phyloP scores from a whole-genome alignment of 305 asterid species.

The Fraxinus platypoda region DNA sequence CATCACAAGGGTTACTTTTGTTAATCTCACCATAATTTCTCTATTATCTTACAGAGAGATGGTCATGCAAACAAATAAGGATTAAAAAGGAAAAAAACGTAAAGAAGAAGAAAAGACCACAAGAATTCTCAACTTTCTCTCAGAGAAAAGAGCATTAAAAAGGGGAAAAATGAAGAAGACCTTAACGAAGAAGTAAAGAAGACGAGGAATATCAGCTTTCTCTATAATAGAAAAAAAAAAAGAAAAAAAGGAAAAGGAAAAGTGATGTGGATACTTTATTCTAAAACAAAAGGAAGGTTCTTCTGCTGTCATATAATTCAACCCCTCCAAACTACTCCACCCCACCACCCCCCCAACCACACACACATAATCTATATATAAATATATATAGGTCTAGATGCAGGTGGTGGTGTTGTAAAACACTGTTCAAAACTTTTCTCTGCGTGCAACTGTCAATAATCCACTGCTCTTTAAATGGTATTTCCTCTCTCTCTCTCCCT shows the following conservation, averaged over 20 bases:
- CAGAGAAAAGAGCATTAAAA: neutral
- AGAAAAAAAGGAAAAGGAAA: too few relatives aligned
- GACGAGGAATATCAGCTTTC: neutral
- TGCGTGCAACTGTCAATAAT: neutral
- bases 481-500: too few relatives aligned
- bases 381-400: neutral
- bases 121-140: too few relatives aligned
- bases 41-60: too few relatives aligned
- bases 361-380: too few relatives aligned
- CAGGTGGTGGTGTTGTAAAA: neutral
- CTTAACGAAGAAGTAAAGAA: neutral
- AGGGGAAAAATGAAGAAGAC: too few relatives aligned
- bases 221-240: too few relatives aligned
- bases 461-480: neutral
- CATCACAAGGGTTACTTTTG: too few relatives aligned
- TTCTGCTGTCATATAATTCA: neutral
- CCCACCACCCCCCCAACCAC: neutral
- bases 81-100: neutral
- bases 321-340: neutral
- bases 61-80: neutral
- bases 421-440: neutral
- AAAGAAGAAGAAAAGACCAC: neutral
- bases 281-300: neutral
- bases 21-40: too few relatives aligned
- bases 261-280: too few relatives aligned